Evolutionary conservation across 1,139 yeast genomes (phyloP).

Genomic region (Candida labiduridarum): DNA sequence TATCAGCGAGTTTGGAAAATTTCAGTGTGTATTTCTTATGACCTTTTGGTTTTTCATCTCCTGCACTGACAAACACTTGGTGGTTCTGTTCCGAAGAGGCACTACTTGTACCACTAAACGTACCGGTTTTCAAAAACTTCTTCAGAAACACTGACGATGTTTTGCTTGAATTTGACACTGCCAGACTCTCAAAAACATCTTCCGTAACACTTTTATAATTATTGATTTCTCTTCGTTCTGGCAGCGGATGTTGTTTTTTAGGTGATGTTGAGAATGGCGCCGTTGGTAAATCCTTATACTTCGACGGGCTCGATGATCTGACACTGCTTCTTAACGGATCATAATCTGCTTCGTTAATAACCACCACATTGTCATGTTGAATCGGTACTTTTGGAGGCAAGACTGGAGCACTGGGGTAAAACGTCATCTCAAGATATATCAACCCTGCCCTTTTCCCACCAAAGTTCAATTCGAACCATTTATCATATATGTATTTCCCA

Average conservation of each 20-base stretch:
- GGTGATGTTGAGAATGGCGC: conserved; percentile 4
- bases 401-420: conserved; percentile 66
- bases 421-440: conserved; percentile 88
- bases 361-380: conserved; percentile 8
- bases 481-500: conserved; percentile 74
- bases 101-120: conserved; percentile 8
- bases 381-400: conserved; percentile 43
- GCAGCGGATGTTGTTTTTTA: not conserved
- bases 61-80: conserved; percentile 19
- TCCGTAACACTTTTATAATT: conserved; percentile 15
- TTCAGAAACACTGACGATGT: conserved; percentile 19
- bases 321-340: conserved; percentile 5
- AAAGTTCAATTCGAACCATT: conserved; percentile 75
- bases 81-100: conserved; percentile 12
- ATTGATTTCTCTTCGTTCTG: too few relatives aligned
- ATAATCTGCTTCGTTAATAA: conserved; percentile 5
- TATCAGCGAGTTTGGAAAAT: conserved; percentile 34
- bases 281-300: conserved; percentile 2
- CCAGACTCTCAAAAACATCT: conserved; percentile 32
- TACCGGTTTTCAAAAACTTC: conserved; percentile 10
- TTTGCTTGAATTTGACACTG: conserved; percentile 17
- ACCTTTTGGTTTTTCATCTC: conserved; percentile 18
- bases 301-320: conserved; percentile 4
- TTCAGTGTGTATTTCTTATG: conserved; percentile 28
- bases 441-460: conserved; percentile 85